Evolutionary conservation across 106 monocot species (phyloP), one percentile per base, ranked within the genome.

Genomic region (Dendrobium huoshanense): DNA sequence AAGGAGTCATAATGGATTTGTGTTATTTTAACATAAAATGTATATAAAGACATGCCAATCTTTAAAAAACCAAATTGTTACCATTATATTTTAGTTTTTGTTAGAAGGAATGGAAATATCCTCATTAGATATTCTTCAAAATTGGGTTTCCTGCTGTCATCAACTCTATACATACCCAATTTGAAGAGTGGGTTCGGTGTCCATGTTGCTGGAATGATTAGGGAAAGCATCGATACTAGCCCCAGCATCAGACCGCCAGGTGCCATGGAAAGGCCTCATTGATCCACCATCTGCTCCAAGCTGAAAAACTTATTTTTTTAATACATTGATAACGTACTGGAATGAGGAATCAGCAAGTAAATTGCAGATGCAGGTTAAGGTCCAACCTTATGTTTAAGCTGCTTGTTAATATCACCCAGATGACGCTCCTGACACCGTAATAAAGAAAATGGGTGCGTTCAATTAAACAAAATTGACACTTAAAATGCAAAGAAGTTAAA

Each of bases 321-420:
- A 25, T 27, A 76, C 1, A 49, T 25, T 76, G 76, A 49, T 70
- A 17, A 27, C 43, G 1, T 6, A 22, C 17, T 70, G 2, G n/a
- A 70, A 3, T 11, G n/a, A 70, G 9, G 70, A 70, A 37, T 70
- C 9, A 70, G 13, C 15, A 70, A 31, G 9, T 2, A 11, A 64
- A 64, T 6, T 64, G 64, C 37, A 37, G 15, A 51, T 51, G 51
- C 13, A 51, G 51, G 51, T n/a, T 13, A 70, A 4, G 43, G 8
- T 37, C 17, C 16, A 74, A 74, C 74, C 74, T 74, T 74, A 43
- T 74, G 74, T 44, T 74, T 74, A 41, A 74, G 74, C 43, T 74
- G 74, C 74, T 74, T 74, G 74, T 74, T 74, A 22, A 74, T 74
- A 74, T 74, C 74, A 43, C 74, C 74, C 6, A 74, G 74, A 7